These are phyloP conservation scores for Beauveria asiatica DNA, from an alignment of 2,329 filamentous ascomycete genomes.

Conservation along the genomic window DNA sequence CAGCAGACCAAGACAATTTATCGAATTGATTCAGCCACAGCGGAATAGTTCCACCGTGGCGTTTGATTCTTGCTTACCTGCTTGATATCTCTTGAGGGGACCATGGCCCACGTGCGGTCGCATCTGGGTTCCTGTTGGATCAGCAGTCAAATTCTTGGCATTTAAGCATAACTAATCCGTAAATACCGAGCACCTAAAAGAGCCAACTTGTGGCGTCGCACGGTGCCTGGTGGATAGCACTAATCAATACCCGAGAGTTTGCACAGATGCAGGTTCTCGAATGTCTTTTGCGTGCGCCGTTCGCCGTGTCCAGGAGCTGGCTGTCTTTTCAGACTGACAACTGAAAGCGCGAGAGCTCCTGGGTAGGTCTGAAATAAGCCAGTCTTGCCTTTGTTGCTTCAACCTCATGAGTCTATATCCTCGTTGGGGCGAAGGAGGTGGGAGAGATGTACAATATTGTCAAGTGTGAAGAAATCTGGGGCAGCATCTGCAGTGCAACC, in stretches of 20 bases:
- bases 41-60: background rate
- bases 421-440: background rate
- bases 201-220: background rate
- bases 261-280: background rate
- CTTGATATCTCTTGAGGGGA: background rate
- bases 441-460: background rate
- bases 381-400: background rate
- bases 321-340: background rate
- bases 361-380: background rate
- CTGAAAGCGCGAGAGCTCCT: background rate
- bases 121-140: background rate
- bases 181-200: background rate
- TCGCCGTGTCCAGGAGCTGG: background rate
- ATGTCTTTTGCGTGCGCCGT: background rate
- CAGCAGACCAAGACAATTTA: background rate
- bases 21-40: conserved; percentile 1
- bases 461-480: background rate
- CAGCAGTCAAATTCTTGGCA: background rate
- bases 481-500: background rate
- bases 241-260: background rate
- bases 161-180: too few relatives aligned
- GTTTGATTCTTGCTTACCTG: background rate
- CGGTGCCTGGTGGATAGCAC: background rate
- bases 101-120: conserved; percentile 3
- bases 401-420: background rate